Conservation (phyloP, 805 yeast species). For the Starmerella floris region DNA sequence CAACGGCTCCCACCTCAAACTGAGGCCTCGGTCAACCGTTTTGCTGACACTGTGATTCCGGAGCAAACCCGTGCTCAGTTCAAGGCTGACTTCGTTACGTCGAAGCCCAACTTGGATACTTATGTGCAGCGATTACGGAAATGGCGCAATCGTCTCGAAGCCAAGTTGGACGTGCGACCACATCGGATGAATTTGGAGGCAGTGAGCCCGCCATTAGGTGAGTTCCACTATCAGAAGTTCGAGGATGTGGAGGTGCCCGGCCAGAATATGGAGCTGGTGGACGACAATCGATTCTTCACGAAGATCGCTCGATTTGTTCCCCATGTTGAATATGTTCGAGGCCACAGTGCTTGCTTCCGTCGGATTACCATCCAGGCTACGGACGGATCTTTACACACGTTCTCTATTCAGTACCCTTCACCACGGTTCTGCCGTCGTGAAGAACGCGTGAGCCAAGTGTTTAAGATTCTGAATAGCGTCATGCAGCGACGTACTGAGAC, state of each 20-base stretch:
- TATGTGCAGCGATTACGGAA: constrained; percentile 70
- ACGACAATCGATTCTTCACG: constrained; percentile 76
- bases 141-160: constrained; percentile 91
- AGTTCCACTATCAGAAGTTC: constrained; percentile 94
- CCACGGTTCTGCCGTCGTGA: constrained; percentile 96
- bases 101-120: constrained; percentile 77
- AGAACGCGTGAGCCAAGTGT: constrained; percentile 83
- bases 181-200: constrained; percentile 72
- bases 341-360: constrained; percentile 80
- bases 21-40: constrained; percentile 71
- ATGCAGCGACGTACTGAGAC: constrained; percentile 73
- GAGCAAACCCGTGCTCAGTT: constrained; percentile 79
- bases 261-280: constrained; percentile 79
- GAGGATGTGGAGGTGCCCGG: constrained; percentile 98
- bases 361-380: constrained; percentile 82
- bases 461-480: constrained; percentile 75
- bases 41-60: constrained; percentile 88
- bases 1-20: constrained; percentile 83
- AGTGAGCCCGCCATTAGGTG: constrained; percentile 86
- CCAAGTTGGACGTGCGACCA: constrained; percentile 74
- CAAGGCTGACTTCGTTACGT: constrained; percentile 75
- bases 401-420: constrained; percentile 95
- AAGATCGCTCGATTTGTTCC: constrained; percentile 91
- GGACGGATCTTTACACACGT: constrained; percentile 82
- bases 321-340: constrained; percentile 73